These are phyloP conservation scores for Coemansia interrupta DNA, from an alignment of 192 early-diverging fungal species.

Conservation along the genomic window DNA sequence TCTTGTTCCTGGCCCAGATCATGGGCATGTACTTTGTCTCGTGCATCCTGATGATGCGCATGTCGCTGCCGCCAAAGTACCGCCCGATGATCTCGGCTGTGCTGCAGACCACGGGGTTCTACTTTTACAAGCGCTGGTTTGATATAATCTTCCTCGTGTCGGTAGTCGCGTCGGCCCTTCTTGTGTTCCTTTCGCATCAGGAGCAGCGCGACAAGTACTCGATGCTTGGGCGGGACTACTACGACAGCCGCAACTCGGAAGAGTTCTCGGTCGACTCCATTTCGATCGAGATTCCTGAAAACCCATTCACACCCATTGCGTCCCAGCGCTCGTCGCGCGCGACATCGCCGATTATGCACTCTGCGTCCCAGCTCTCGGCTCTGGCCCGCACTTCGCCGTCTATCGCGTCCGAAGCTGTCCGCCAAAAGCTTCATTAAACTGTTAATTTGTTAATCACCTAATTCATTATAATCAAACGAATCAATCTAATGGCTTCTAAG, in stretches of 20 bases:
- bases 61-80: slow-evolving; percentile 80
- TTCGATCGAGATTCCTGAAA: slow-evolving; percentile 41
- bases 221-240: slow-evolving; percentile 46
- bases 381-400: slow-evolving; percentile 11
- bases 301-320: slow-evolving; percentile 25
- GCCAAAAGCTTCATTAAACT: slow-evolving; percentile 21
- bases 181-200: slow-evolving; percentile 70
- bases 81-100: slow-evolving; percentile 76
- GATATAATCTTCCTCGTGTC: slow-evolving; percentile 87
- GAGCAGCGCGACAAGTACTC: slow-evolving; percentile 56
- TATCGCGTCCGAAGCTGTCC: slow-evolving; percentile 7
- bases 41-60: slow-evolving; percentile 89
- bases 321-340: slow-evolving; percentile 36
- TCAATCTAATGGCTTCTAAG: too few species aligned
- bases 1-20: slow-evolving; percentile 78
- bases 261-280: slow-evolving; percentile 37
- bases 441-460: not conserved
- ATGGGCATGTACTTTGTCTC: slow-evolving; percentile 92
- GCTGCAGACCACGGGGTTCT: slow-evolving; percentile 77
- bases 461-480: too few species aligned
- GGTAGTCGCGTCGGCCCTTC: slow-evolving; percentile 65
- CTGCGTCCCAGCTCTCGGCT: slow-evolving; percentile 17
- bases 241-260: slow-evolving; percentile 34
- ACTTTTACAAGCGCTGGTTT: slow-evolving; percentile 92
- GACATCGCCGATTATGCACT: slow-evolving; percentile 24